These are phyloP conservation scores for Malbranchea zuffiana DNA, from an alignment of 2,329 filamentous ascomycete genomes.

Conservation along the genomic window DNA sequence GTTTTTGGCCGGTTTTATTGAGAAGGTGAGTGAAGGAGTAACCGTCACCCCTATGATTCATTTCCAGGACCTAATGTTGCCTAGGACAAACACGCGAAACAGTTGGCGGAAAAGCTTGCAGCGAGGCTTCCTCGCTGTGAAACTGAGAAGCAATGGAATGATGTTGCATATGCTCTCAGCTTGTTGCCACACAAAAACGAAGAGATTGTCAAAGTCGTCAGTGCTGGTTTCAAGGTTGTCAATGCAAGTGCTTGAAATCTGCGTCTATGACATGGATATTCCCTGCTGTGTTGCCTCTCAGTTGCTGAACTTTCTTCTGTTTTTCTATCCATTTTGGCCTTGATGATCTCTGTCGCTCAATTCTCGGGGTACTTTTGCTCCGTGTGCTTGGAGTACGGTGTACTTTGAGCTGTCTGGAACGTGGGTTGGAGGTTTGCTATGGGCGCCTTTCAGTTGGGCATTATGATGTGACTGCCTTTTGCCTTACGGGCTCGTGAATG, in stretches of 20 bases:
- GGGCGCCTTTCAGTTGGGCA: too few species aligned
- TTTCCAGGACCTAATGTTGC: background rate
- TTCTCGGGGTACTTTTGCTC: too few species aligned
- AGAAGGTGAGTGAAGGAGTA: slow-evolving; percentile 59
- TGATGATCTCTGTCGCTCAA: too few species aligned
- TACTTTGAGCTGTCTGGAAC: too few species aligned
- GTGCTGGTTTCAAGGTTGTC: slow-evolving; percentile 49
- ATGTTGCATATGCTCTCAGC: slow-evolving; percentile 85
- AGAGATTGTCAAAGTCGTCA: slow-evolving; percentile 35
- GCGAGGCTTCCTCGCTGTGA: slow-evolving; percentile 76
- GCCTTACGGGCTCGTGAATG: too few species aligned
- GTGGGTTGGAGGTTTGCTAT: too few species aligned
- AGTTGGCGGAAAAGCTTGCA: slow-evolving; percentile 84
- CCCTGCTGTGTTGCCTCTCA: too few species aligned
- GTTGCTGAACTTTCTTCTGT: too few species aligned
- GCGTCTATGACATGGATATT: too few species aligned
- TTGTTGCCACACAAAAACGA: slow-evolving; percentile 63
- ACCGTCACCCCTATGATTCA: background rate
- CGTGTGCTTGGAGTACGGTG: too few species aligned
- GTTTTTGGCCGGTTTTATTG: slow-evolving; percentile 90
- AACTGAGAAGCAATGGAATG: slow-evolving; percentile 91
- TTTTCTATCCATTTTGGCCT: too few species aligned
- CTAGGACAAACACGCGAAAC: slow-evolving; percentile 92
- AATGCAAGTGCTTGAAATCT: slow-evolving; percentile 45
- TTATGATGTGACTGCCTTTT: too few species aligned